These are phyloP conservation scores for Prunus davidiana DNA, from an alignment of 306 rosid genomes.

Conservation along the genomic window DNA sequence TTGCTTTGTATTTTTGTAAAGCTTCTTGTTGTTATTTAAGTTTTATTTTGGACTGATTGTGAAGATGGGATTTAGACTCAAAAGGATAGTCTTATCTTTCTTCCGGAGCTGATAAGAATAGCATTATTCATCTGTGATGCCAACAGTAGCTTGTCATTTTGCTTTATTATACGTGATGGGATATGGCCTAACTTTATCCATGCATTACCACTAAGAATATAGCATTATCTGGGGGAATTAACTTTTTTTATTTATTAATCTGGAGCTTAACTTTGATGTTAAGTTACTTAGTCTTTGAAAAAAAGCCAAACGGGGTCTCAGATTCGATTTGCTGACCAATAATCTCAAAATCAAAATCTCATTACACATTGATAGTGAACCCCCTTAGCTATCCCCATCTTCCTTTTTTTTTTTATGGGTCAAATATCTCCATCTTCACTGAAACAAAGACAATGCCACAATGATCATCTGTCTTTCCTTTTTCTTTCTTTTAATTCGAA, in stretches of 20 bases:
- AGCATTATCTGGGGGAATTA: background rate
- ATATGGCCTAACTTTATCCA: background rate
- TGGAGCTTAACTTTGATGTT: background rate
- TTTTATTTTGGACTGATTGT: background rate
- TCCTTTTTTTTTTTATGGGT: background rate
- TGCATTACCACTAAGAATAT: background rate
- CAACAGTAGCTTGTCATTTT: background rate
- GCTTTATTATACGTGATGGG: background rate
- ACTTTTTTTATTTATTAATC: background rate
- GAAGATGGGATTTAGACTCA: background rate
- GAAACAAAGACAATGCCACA: too few relatives aligned
- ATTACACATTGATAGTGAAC: too few relatives aligned
- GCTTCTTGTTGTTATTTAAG: background rate
- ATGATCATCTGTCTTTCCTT: background rate
- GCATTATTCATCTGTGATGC: background rate
- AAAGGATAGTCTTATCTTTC: background rate
- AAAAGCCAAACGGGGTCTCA: too few relatives aligned
- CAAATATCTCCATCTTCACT: background rate
- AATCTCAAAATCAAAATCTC: rapidly evolving
- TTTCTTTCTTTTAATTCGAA: background rate
- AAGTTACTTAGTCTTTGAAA: background rate
- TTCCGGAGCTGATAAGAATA: background rate
- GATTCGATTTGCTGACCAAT: too few relatives aligned
- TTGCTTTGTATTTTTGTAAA: background rate
- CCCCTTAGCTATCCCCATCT: background rate